Evolutionary conservation across 441 rosid species (phyloP).

Genomic region (Erodium chrysanthum): DNA sequence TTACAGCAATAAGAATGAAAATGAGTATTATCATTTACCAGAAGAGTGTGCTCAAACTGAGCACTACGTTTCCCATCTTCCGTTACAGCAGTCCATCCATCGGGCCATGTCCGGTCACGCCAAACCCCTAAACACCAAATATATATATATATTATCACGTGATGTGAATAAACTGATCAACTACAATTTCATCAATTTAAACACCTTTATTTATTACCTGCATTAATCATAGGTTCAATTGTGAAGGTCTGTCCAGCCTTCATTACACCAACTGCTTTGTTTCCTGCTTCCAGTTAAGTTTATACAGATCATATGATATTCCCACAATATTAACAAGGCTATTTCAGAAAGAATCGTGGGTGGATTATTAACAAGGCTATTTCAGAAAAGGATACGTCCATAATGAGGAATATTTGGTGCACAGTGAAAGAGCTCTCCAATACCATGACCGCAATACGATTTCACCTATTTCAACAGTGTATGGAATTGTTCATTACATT

Average conservation of each 20-base stretch:
- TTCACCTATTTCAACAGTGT: conserved; percentile 47
- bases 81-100: conserved; percentile 93
- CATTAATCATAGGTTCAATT: conserved; percentile 94
- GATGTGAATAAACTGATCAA: background rate
- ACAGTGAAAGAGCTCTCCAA: conserved; percentile 93
- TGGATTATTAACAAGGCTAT: conserved; percentile 10
- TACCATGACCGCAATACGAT: conserved; percentile 89
- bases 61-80: conserved; percentile 92
- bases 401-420: conserved; percentile 97
- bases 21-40: conserved; percentile 62
- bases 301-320: background rate
- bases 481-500: background rate
- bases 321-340: conserved; percentile 7
- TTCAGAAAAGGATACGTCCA: conserved; percentile 57
- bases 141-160: background rate
- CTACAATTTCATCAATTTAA: background rate
- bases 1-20: no score
- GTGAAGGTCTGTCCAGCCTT: conserved; percentile 94
- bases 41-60: conserved; percentile 90
- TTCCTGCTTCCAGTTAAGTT: conserved; percentile 55
- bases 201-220: conserved; percentile 37
- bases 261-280: conserved; percentile 94
- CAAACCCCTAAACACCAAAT: conserved; percentile 45
- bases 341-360: conserved; percentile 17
- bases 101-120: conserved; percentile 93